These are phyloP conservation scores for Prunus dulcis DNA, from an alignment of 306 rosid genomes.

Conservation along the genomic window DNA sequence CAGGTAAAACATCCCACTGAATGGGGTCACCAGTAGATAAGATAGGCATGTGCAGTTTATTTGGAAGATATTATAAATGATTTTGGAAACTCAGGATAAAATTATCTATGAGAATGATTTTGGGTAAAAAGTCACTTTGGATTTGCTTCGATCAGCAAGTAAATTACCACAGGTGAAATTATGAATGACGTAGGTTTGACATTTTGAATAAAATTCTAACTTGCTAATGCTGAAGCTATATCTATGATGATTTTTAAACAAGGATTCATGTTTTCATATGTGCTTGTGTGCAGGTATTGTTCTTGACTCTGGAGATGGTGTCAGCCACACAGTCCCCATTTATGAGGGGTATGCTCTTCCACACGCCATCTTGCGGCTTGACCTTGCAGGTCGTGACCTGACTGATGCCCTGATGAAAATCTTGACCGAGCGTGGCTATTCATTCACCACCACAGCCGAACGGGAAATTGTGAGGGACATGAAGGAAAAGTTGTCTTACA, in stretches of 20 bases:
- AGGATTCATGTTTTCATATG: not conserved
- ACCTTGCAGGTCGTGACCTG: slow-evolving; percentile 81
- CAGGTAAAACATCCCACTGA: not conserved
- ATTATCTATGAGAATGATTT: not conserved
- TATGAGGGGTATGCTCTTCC: slow-evolving; percentile 41
- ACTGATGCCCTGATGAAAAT: slow-evolving; percentile 81
- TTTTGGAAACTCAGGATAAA: not conserved
- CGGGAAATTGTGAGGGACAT: slow-evolving; percentile 84
- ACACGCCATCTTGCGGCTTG: slow-evolving; percentile 59
- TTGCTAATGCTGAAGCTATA: not conserved
- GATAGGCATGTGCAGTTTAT: not conserved
- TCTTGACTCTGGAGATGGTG: slow-evolving; percentile 42
- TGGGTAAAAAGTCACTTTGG: not conserved
- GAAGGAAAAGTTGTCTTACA: slow-evolving; percentile 50
- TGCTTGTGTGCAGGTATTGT: slow-evolving; percentile 30
- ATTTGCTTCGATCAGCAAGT: not conserved
- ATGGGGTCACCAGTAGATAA: not conserved
- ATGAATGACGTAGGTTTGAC: not conserved
- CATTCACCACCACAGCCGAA: slow-evolving; percentile 78
- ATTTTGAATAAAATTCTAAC: not conserved
- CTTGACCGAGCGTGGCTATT: slow-evolving; percentile 77
- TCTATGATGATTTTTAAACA: not conserved
- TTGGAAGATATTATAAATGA: not conserved
- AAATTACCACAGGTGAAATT: not conserved
- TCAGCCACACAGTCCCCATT: slow-evolving; percentile 40